Evolutionary conservation across 352 stramenopile genomes (phyloP).

Genomic region (Phytophthora macrochlamydospora): DNA sequence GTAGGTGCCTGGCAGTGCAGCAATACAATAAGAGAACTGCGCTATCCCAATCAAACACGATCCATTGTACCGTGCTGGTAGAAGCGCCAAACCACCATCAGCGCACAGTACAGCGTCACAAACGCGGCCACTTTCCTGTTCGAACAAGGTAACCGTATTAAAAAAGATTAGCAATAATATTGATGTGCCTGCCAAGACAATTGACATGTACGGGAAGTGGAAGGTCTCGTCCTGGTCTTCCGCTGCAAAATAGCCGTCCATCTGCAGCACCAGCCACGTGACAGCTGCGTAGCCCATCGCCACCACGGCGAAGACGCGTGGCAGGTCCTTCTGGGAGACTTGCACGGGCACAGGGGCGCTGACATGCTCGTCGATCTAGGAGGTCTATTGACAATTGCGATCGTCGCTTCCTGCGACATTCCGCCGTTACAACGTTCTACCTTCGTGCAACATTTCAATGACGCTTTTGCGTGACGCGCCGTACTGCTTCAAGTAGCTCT

Average conservation of each 20-base stretch:
- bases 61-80: conserved; percentile 55
- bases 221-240: conserved; percentile 51
- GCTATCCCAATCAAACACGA: background rate
- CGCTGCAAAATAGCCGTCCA: conserved; percentile 54
- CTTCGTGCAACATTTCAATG: conserved; percentile 30
- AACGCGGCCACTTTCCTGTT: conserved; percentile 59
- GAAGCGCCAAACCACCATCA: conserved; percentile 62
- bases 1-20: conserved; percentile 58
- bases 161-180: background rate
- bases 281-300: conserved; percentile 37
- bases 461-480: conserved; percentile 16
- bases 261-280: conserved; percentile 48
- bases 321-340: conserved; percentile 60
- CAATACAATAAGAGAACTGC: background rate
- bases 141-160: background rate
- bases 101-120: conserved; percentile 50
- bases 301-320: conserved; percentile 41
- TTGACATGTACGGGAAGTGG: conserved; percentile 49
- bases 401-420: conserved; percentile 15
- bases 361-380: conserved; percentile 8
- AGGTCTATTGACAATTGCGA: conserved; percentile 13
- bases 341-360: conserved; percentile 52
- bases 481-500: conserved; percentile 48
- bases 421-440: background rate
- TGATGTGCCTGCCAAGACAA: no score